Conservation (phyloP, 2,329 filamentous ascomycete species). For the Trichoderma sp. region DNA sequence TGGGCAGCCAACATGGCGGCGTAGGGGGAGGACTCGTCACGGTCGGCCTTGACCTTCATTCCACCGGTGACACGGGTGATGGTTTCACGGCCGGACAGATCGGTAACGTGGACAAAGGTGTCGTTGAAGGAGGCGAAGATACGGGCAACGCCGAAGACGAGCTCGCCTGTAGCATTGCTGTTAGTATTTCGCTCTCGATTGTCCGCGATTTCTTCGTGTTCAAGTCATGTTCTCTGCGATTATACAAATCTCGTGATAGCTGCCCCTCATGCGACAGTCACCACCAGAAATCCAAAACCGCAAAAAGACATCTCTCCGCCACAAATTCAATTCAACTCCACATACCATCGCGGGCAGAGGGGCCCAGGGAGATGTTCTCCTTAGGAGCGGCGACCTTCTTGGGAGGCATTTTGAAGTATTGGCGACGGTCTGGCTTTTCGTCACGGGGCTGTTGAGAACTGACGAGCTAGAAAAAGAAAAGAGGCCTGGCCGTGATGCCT, state of each 20-base stretch:
- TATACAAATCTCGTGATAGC: background rate
- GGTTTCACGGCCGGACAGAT: slow-evolving; percentile 99
- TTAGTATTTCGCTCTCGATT: slow-evolving; percentile 23
- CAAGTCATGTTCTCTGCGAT: background rate
- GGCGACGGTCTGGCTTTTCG: slow-evolving; percentile 40
- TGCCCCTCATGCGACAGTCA: background rate
- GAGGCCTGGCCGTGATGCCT: slow-evolving; percentile 28
- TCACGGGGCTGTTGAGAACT: slow-evolving; percentile 41
- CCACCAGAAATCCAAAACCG: background rate
- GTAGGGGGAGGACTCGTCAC: slow-evolving; percentile 99
- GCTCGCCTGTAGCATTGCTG: slow-evolving; percentile 66
- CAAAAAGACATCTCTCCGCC: background rate
- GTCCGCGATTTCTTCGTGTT: background rate
- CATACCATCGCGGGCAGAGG: slow-evolving; percentile 91
- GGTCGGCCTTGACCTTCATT: slow-evolving; percentile 99
- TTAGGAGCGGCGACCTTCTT: slow-evolving; percentile 89
- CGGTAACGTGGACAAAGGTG: slow-evolving; percentile 97
- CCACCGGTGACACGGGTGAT: slow-evolving; percentile 99
- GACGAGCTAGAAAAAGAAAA: slow-evolving; percentile 32
- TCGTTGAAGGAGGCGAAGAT: slow-evolving; percentile 95
- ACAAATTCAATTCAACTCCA: background rate
- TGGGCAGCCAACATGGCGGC: slow-evolving; percentile 99
- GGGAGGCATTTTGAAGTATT: slow-evolving; percentile 76
- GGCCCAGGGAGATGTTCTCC: slow-evolving; percentile 98
- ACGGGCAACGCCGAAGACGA: slow-evolving; percentile 96